Conservation (phyloP, 1,139 yeast genomes). For the Candida frijolesensis region DNA sequence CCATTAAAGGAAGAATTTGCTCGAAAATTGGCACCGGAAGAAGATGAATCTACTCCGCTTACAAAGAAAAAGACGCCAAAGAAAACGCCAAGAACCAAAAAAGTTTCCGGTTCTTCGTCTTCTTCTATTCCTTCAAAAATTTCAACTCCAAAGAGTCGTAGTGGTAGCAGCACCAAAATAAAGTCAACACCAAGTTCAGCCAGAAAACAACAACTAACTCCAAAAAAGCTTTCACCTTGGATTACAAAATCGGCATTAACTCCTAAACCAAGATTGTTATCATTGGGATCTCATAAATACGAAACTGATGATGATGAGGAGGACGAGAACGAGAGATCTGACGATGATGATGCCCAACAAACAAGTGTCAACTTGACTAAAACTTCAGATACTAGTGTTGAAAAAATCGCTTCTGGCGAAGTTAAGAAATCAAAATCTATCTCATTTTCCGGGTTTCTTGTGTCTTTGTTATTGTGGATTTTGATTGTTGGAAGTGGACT, state of each 20-base stretch:
- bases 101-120: not conserved
- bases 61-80: not conserved
- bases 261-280: conserved; percentile 24
- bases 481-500: conserved; percentile 27
- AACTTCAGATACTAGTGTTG: conserved; percentile 7
- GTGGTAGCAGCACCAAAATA: not conserved
- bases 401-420: not conserved
- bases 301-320: conserved; percentile 17
- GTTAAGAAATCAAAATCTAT: not conserved
- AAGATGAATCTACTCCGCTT: conserved; percentile 2
- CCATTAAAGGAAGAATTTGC: conserved; percentile 4
- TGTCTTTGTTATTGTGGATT: conserved; percentile 30
- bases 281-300: conserved; percentile 15
- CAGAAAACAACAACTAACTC: conserved; percentile 3
- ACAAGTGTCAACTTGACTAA: conserved; percentile 5
- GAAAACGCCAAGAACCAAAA: conserved; percentile 2
- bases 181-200: conserved; percentile 6
- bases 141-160: conserved; percentile 3
- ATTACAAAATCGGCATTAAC: conserved; percentile 14
- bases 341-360: not conserved
- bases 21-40: too few species aligned
- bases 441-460: conserved; percentile 12
- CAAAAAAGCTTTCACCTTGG: conserved; percentile 7
- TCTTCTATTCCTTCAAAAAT: conserved; percentile 2
- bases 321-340: conserved; percentile 8